phyloP scores from a whole-genome alignment of 176 grass and related monocot genomes.

The Aegilops sharonensis region DNA sequence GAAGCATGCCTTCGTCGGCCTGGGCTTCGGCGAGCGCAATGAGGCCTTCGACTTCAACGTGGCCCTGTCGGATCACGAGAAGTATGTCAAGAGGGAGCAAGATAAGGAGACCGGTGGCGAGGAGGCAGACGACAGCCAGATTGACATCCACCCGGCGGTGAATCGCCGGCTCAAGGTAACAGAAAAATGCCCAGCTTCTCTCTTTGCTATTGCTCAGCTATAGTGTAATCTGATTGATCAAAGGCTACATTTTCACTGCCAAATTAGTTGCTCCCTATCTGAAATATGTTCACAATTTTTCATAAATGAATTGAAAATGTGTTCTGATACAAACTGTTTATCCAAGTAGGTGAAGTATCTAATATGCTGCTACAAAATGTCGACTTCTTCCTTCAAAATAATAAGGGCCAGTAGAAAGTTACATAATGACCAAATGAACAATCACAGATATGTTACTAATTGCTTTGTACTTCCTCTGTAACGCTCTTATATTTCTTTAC shows the following conservation, averaged over 20 bases:
- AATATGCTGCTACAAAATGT: too few relatives aligned
- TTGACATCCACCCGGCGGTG: conserved; percentile 86
- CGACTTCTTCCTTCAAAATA: too few relatives aligned
- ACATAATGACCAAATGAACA: neutral
- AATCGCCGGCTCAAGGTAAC: conserved; percentile 91
- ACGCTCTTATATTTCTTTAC: too few relatives aligned
- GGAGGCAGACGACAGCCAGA: conserved; percentile 54
- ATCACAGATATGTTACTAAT: neutral
- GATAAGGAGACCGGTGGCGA: conserved; percentile 75
- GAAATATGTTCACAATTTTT: neutral
- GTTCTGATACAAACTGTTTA: neutral
- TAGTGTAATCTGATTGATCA: neutral
- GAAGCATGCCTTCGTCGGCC: conserved; percentile 92
- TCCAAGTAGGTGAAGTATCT: neutral
- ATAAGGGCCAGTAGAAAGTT: neutral
- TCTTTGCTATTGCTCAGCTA: neutral
- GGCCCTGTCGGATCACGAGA: conserved; percentile 92
- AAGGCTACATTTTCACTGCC: neutral
- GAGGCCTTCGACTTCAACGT: conserved; percentile 99
- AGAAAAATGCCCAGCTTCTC: neutral
- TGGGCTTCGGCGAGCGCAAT: conserved; percentile 95
- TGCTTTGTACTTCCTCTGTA: too few relatives aligned
- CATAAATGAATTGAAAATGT: neutral
- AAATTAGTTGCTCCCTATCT: neutral
- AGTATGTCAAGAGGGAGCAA: conserved; percentile 96